Conservation (phyloP, 106 monocot species). For the Dendrobium huoshanense region DNA sequence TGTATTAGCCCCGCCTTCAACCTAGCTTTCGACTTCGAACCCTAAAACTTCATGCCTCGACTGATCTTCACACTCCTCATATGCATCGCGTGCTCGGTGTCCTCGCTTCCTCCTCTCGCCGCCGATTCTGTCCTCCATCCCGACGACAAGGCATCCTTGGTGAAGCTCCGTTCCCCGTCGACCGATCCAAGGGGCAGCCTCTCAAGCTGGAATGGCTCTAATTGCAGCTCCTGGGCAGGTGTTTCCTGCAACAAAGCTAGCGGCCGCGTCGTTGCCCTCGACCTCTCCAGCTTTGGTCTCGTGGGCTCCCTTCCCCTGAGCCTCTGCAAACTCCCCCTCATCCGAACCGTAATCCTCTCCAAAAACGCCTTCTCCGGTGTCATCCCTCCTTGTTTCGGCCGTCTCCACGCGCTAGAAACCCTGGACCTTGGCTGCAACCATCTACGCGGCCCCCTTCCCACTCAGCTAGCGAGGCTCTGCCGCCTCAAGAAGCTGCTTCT, state of each 20-base stretch:
- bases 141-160: conserved; percentile 32
- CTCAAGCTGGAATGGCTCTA: conserved; percentile 17
- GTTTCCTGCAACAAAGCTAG: conserved; percentile 21
- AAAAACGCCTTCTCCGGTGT: conserved; percentile 30
- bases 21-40: not conserved
- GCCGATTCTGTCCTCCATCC: conserved; percentile 8
- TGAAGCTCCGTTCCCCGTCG: conserved; percentile 24
- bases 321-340: conserved; percentile 43
- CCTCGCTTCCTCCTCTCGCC: not conserved
- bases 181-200: conserved; percentile 25
- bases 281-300: conserved; percentile 24
- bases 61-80: conserved; percentile 12
- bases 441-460: conserved; percentile 30
- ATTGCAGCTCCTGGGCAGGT: conserved; percentile 30
- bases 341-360: conserved; percentile 38
- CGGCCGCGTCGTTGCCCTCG: conserved; percentile 32
- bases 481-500: conserved; percentile 28
- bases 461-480: conserved; percentile 15
- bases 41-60: conserved; percentile 11
- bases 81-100: not conserved
- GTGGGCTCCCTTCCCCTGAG: conserved; percentile 18
- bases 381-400: conserved; percentile 39
- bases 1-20: not conserved
- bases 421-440: conserved; percentile 37
- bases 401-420: conserved; percentile 24